Conservation (phyloP, 805 yeast genomes). For the Lipomyces sp. region DNA sequence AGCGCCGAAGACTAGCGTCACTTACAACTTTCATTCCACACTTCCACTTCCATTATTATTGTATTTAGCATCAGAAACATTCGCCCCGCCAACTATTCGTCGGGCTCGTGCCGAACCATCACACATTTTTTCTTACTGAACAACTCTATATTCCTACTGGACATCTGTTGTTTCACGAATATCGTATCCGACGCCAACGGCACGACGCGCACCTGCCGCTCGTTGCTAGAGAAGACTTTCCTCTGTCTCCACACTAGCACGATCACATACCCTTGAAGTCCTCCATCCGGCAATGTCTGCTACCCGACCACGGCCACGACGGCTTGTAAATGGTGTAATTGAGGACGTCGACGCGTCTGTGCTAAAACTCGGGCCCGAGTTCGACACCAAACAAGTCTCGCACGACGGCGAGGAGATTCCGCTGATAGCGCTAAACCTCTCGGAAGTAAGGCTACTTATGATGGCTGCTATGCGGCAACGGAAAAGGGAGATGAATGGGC, state of each 20-base stretch:
- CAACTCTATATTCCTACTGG: background rate
- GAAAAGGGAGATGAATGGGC: conserved; percentile 54
- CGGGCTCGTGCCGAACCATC: background rate
- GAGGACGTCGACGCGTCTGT: conserved; percentile 93
- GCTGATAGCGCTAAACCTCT: conserved; percentile 80
- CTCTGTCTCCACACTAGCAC: background rate
- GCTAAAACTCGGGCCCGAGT: conserved; percentile 90
- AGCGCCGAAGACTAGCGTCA: background rate
- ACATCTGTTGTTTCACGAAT: background rate
- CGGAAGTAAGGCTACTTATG: conserved; percentile 87
- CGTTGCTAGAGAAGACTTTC: background rate
- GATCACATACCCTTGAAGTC: background rate
- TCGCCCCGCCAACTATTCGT: background rate
- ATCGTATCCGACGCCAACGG: background rate
- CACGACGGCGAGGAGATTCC: conserved; percentile 79
- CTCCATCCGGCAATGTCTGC: conserved; percentile 62
- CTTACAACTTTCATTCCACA: background rate
- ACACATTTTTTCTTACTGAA: background rate
- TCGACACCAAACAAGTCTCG: conserved; percentile 76
- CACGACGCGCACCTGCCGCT: conserved; percentile 5
- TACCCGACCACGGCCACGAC: conserved; percentile 80
- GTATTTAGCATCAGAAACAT: background rate
- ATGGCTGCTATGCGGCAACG: conserved; percentile 87
- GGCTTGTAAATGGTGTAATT: conserved; percentile 62
- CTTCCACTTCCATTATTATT: background rate